Base-by-base conservation (phyloP, 495 filamentous ascomycete species). In the Amphirosellinia nigrospora region DNA sequence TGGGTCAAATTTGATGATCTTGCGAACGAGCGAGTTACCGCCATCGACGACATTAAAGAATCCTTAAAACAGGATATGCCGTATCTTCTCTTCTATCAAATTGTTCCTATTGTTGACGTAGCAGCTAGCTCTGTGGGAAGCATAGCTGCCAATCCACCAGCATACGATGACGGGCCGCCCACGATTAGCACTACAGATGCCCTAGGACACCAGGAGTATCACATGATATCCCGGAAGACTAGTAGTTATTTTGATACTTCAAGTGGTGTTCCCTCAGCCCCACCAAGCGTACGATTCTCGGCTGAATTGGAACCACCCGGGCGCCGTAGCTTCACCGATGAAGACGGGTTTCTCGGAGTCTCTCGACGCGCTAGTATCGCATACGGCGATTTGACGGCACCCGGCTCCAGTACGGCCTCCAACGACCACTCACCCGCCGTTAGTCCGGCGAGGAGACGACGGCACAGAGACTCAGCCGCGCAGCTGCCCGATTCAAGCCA, bases 1-100 rank as follows among this genome's bases (percentile, higher is more conserved):
- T 99, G 96, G 96, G 89, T 96, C 75, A 91, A 89, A 28, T 96
- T 97, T 68, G 96, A 99, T 79, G 96, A 99, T 72, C 81, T 98
- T 41, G 87, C 92, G 48, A 72, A 73, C 4, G 78, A 80, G 15
- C 87, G 96, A 46, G 91, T 97, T 4, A 84, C 82, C 2, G 81
- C 89, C 46, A 89, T 97, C 48, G 91, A 97, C 71, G 91, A 96
- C 65, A 90, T 93, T 60, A 83, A 92, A 68, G 86, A 88, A 43
- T 83, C 88, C 3, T 79, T 98, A 63, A 89, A 87, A 65, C 86
- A 90, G n/a, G 95, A 97, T 76, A 94, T 92, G 70, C 95, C 96
- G 4, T 99, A 99, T 73, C 86, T 99, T 3, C 82, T 99, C 0
- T 97, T 98, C 79, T 99, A 97, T 74, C 95, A 97, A 77, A 94